A percentile compares a stretch with the other conserved stretches of the same genome.
These are phyloP conservation scores for Chamaecrista fasciculata DNA, from an alignment of 306 rosid genomes.

Conservation along the genomic window DNA sequence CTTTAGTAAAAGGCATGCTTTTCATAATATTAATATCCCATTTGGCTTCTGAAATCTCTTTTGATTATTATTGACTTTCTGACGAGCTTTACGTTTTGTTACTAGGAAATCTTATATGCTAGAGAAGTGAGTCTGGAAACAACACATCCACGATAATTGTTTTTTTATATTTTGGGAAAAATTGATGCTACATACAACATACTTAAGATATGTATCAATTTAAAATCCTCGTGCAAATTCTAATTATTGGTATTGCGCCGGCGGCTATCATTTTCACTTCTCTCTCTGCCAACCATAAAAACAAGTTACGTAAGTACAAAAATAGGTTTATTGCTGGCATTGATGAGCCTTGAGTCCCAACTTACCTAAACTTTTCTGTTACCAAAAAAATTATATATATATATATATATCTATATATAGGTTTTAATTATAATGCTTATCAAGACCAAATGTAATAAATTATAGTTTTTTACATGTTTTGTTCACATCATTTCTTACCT, in stretches of 20 bases:
- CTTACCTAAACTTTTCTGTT: too few relatives aligned
- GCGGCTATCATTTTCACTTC: conserved; percentile 62
- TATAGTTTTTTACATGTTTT: too few relatives aligned
- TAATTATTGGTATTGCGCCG: conserved; percentile 44
- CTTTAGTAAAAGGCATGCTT: conserved; percentile 55
- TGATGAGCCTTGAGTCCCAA: too few relatives aligned
- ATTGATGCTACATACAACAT: too few relatives aligned
- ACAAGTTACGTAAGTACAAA: conserved; percentile 52
- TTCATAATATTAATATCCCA: conserved; percentile 13
- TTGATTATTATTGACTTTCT: conserved; percentile 28
- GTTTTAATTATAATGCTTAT: too few relatives aligned
- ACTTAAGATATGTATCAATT: conserved; percentile 21
- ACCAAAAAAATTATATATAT: too few relatives aligned
- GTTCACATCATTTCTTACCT: too few relatives aligned
- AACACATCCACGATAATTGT: conserved; percentile 56
- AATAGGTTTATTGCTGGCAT: too few relatives aligned
- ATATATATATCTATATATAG: too few relatives aligned
- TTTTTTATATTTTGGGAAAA: conserved; percentile 9
- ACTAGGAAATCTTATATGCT: conserved; percentile 63
- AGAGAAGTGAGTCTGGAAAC: conserved; percentile 34
- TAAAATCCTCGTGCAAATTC: conserved; percentile 49
- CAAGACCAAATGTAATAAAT: too few relatives aligned
- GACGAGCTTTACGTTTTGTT: conserved; percentile 30
- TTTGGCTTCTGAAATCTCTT: conserved; percentile 25
- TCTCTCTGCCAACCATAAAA: conserved; percentile 47